phyloP scores from a whole-genome alignment of 2,329 filamentous ascomycete species.

The Aspergillus pseudotamarii region DNA sequence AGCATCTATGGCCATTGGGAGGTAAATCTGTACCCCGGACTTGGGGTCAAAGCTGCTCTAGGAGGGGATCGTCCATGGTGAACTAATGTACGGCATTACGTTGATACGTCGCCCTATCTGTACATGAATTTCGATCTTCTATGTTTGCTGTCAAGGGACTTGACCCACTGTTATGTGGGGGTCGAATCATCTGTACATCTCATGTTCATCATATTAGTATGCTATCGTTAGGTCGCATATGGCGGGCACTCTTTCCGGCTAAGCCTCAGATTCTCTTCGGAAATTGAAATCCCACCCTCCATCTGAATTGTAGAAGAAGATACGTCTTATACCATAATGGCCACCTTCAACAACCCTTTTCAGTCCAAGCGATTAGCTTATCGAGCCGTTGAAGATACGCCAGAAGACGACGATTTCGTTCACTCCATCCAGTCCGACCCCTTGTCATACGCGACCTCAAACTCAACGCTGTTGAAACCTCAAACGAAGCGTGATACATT shows the following conservation, averaged over 20 bases:
- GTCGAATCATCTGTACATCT: neutral
- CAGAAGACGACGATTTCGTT: constrained; percentile 18
- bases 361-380: constrained; percentile 16
- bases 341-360: constrained; percentile 2
- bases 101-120: neutral
- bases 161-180: neutral
- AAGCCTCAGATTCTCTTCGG: neutral
- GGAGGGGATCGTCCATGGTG: neutral
- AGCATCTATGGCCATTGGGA: neutral
- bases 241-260: neutral
- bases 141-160: neutral
- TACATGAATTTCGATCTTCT: neutral
- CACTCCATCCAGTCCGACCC: neutral
- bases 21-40: neutral
- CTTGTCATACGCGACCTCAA: neutral
- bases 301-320: neutral
- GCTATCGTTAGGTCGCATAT: neutral
- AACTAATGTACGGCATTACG: neutral
- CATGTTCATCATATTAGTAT: neutral
- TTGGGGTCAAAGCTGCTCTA: neutral
- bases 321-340: neutral
- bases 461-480: neutral
- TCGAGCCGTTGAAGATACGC: constrained; percentile 15
- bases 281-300: neutral
- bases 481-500: neutral